Evolutionary conservation across 164 flowering plant genomes (phyloP), one percentile per base, ranked within the genome.

Genomic region (Chloranthus sessilifolius): DNA sequence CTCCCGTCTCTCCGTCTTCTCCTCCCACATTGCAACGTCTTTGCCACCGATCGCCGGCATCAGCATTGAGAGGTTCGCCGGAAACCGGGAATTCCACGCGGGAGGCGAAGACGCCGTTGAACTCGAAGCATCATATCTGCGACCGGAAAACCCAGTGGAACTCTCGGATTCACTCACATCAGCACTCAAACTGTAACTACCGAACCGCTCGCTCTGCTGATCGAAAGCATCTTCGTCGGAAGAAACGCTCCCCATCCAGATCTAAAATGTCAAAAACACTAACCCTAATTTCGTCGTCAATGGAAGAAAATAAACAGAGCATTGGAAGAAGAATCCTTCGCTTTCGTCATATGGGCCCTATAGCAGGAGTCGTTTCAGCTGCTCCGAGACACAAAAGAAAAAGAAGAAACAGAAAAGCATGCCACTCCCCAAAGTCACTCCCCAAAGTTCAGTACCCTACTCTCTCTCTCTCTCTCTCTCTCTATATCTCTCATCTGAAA

Each of bases 131-230:
- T 35, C 69, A 29, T 50, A 60, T 0, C 63, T 62, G 28, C 52
- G 52, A 24, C 65, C 60, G 23, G 77, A 65, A 40, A 62, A 71
- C 28, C 76, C 54, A 44, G 71, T 66, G 9, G 67, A 70, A 42
- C 80, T 78, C 68, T 82, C 90, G 19, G 81, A 78, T 58, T 78
- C 90, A 56, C 90, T 83, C 30, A 78, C 75, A 55, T 81, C 88
- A 0, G 88, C 88, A 36, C 88, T 81, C 54, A 76, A 34, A 28
- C 74, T 72, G 69, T 76, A 74, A 58, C 73, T 59, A 41, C 65
- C 80, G 27, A 27, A 65, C 40, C 70, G 33, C 27, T 72, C 76
- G 53, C 75, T 67, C 61, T 55, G 56, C 47, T 26, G 62, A 30
- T 77, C 81, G 11, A 22, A 47, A 5, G 61, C 77, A 7, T 41